Evolutionary conservation across 2,329 filamentous ascomycete genomes (phyloP), one percentile per base, ranked within the genome.

Genomic region (Alternaria triticimaculans): DNA sequence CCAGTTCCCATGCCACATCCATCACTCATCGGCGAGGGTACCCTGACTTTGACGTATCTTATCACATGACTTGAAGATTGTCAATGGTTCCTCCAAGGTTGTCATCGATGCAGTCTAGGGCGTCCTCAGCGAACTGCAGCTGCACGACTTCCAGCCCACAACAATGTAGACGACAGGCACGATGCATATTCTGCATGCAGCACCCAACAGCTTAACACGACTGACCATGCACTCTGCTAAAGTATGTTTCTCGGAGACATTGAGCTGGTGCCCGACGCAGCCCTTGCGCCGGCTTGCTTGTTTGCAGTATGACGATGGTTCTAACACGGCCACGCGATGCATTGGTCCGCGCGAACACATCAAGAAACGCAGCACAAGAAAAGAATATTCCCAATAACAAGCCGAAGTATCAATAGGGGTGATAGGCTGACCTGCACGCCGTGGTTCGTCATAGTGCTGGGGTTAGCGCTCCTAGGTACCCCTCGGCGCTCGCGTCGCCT

Each of bases 401-500:
- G 23, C 7, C 9, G 12, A 26, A 43, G 14, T 45, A 41, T 28
- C 18, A 49, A 49, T 58, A 54, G 56, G 54, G 49, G 60, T 51
- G 48, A 18, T 51, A 26, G 41, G 30, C n/a, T 26, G 41, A 50
- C 37, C 37, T 15, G 14, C 14, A 53, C 12, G 49, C 30, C 1
- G 30, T 11, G 45, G 25, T 58, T 60, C 56, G 44, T 55, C 56
- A 41, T 63, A 53, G 56, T 51, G 53, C 49, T 62, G 60, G 33
- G 58, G 30, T 49, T 71, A 64, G 69, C 66, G 67, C 61, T 66
- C 37, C 37, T 41, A 41, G 37, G 37, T 41, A 51, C 63, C 66
- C 67, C 69, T 68, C 49, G 49, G 30, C 49, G 49, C 49, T 53
- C 62, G 62, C 69, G 73, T 76, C 70, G 68, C 71, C 62, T 51